Conservation (phyloP, 2,329 filamentous ascomycete genomes). For the Sporothrix pseudoabietina region DNA sequence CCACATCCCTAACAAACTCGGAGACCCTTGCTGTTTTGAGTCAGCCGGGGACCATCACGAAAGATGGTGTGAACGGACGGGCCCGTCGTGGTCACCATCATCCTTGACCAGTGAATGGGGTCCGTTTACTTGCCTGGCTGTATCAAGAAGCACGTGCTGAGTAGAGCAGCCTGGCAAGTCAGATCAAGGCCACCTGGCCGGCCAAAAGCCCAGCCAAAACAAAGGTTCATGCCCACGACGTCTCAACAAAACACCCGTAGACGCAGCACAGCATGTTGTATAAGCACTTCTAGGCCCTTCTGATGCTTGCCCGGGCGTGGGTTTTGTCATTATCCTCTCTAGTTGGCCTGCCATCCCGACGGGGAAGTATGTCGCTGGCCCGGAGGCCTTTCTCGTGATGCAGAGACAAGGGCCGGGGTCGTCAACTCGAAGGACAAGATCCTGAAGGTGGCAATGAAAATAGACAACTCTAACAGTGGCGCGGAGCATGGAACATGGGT, state of each 20-base stretch:
- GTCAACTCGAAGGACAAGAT: neutral
- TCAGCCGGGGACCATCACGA: neutral
- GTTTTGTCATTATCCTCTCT: neutral
- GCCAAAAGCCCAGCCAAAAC: neutral
- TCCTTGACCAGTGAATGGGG: neutral
- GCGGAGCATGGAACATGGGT: neutral
- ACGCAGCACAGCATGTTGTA: neutral
- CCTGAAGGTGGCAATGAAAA: neutral
- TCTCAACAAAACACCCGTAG: neutral
- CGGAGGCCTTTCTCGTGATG: slow-evolving; percentile 1
- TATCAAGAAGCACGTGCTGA: neutral
- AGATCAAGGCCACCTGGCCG: neutral
- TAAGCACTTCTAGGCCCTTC: neutral
- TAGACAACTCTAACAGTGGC: neutral
- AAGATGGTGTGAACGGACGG: slow-evolving; percentile 24
- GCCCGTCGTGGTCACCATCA: neutral
- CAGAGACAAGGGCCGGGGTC: neutral
- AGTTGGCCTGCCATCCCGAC: neutral
- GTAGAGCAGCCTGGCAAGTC: too few species aligned
- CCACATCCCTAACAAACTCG: neutral
- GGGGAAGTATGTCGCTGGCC: neutral
- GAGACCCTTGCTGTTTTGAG: neutral
- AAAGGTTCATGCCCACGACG: neutral
- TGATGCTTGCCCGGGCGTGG: neutral
- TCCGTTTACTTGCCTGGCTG: neutral